Conservation (phyloP, 306 rosid species). For the Pyrus communis region DNA sequence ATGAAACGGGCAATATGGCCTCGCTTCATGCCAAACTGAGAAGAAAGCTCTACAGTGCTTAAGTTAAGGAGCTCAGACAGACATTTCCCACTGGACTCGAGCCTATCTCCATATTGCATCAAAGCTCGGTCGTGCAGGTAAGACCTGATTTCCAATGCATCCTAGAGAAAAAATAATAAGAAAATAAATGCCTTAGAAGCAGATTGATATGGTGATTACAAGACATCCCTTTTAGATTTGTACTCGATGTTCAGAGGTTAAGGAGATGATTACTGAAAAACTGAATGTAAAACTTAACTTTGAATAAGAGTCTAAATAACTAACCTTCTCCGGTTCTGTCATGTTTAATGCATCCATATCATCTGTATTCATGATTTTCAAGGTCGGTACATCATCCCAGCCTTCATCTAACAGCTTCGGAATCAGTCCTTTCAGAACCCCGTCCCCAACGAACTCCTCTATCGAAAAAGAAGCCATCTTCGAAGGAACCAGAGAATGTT, state of each 20-base stretch:
- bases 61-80: constrained; percentile 50
- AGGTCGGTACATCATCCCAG: constrained; percentile 89
- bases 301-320: constrained; percentile 2
- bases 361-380: constrained; percentile 70
- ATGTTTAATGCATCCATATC: constrained; percentile 72
- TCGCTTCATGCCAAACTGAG: constrained; percentile 68
- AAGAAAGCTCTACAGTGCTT: constrained; percentile 33
- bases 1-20: constrained; percentile 80
- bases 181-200: constrained; percentile 1
- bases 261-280: background rate
- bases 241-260: background rate
- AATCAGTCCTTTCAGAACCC: constrained; percentile 58
- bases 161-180: constrained; percentile 29
- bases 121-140: constrained; percentile 76
- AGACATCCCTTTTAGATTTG: background rate
- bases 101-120: constrained; percentile 72
- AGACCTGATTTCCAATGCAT: constrained; percentile 66
- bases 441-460: constrained; percentile 75
- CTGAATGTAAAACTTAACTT: background rate
- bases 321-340: constrained; percentile 70
- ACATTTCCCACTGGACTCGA: constrained; percentile 44
- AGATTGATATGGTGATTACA: background rate
- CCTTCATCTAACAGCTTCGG: constrained; percentile 72
- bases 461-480: constrained; percentile 75
- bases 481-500: background rate